phyloP scores from a whole-genome alignment of 106 monocot species.

The Dactylorhiza incarnata region DNA sequence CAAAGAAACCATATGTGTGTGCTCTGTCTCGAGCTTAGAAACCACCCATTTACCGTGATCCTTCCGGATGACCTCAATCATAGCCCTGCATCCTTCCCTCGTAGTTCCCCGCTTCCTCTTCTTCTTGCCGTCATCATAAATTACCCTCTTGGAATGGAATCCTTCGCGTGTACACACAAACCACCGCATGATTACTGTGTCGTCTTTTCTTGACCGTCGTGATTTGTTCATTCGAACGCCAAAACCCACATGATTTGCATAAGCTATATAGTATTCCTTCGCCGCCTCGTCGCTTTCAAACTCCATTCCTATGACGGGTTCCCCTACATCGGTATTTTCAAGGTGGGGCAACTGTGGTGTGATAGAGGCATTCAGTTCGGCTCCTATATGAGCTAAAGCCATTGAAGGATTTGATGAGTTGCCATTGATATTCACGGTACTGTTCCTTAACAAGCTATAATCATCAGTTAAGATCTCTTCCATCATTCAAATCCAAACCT shows the following conservation, averaged over 20 bases:
- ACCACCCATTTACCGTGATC: constrained; percentile 82
- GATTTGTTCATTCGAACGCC: constrained; percentile 84
- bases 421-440: constrained; percentile 54
- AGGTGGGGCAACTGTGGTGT: constrained; percentile 29
- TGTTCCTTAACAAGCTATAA: constrained; percentile 28
- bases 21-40: constrained; percentile 70
- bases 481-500: constrained; percentile 22
- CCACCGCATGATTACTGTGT: constrained; percentile 83
- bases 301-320: constrained; percentile 80
- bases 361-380: constrained; percentile 29
- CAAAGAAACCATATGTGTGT: constrained; percentile 58
- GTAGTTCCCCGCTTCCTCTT: constrained; percentile 69
- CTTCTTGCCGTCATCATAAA: constrained; percentile 90
- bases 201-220: constrained; percentile 69
- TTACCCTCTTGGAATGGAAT: constrained; percentile 72
- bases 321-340: constrained; percentile 24
- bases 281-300: constrained; percentile 78
- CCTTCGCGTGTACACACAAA: constrained; percentile 92
- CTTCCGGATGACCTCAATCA: constrained; percentile 84
- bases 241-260: constrained; percentile 67
- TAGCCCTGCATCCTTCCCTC: constrained; percentile 90
- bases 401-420: constrained; percentile 21
- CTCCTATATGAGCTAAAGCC: constrained; percentile 31
- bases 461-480: constrained; percentile 40
- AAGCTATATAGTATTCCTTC: constrained; percentile 72